A percentile compares a stretch with the other conserved stretches of the same genome.
These are phyloP conservation scores for Colletotrichum musae DNA, from an alignment of 2,329 filamentous ascomycete species.

Conservation along the genomic window DNA sequence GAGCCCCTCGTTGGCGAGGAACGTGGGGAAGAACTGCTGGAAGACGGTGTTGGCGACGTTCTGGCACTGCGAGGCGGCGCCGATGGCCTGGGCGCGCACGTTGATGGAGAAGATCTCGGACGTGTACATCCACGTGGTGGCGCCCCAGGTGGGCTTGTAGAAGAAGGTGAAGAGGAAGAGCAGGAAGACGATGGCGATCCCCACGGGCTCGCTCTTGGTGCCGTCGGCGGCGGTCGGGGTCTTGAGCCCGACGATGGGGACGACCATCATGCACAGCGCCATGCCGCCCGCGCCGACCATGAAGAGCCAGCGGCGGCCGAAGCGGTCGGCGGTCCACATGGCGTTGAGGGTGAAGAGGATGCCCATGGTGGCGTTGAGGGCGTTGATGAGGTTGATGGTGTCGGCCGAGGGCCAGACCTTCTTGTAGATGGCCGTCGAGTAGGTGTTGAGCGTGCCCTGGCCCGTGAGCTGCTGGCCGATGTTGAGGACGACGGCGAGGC, in stretches of 20 bases:
- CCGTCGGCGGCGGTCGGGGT: slow-evolving; percentile 68
- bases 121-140: slow-evolving; percentile 80
- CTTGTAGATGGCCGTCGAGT: slow-evolving; percentile 82
- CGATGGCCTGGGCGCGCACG: slow-evolving; percentile 78
- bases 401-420: slow-evolving; percentile 73
- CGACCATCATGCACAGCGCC: slow-evolving; percentile 79
- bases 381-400: slow-evolving; percentile 80
- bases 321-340: slow-evolving; percentile 80
- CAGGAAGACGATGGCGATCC: slow-evolving; percentile 78
- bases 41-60: slow-evolving; percentile 78
- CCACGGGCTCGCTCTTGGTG: slow-evolving; percentile 71
- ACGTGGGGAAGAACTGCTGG: slow-evolving; percentile 79
- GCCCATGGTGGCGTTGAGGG: slow-evolving; percentile 79
- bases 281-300: slow-evolving; percentile 79
- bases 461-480: slow-evolving; percentile 80
- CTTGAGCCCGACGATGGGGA: slow-evolving; percentile 58
- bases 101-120: slow-evolving; percentile 80
- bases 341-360: slow-evolving; percentile 82
- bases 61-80: slow-evolving; percentile 74
- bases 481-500: slow-evolving; percentile 77
- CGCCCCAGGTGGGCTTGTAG: slow-evolving; percentile 80
- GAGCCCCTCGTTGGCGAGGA: slow-evolving; percentile 69
- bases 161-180: slow-evolving; percentile 75
- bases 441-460: slow-evolving; percentile 80
- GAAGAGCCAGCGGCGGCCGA: slow-evolving; percentile 78